Base-by-base conservation (phyloP, 345 rosid genomes). In the Durio zibethinus region DNA sequence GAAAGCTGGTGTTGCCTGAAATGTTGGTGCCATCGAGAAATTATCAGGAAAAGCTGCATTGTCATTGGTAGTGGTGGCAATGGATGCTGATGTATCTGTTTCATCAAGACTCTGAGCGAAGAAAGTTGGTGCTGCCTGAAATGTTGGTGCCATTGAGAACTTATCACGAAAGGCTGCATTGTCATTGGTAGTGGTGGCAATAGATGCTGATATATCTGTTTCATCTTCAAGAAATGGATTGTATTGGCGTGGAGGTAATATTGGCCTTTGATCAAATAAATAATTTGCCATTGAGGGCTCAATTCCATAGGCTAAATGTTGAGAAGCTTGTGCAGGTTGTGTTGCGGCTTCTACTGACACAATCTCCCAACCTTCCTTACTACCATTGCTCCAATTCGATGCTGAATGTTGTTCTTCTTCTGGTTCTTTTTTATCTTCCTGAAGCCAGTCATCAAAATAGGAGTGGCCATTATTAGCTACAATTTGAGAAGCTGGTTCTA, bases 301-400 rank as follows among this genome's bases (percentile, higher is more conserved):
- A 52, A 3, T 16, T 4, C 8, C 21, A 2, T 52, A 5, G 43
- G 54, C 69, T 5, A 70, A 18, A 74, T 72, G 59, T 25, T 77
- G 40, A 11, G 63, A 47, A 48, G 72, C 81, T 8, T 84, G 80
- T 14, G 53, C 74, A 0, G 86, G 75, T 31, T 76, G 80, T 42
- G 27, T 67, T n/a, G 86, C 80, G 8, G 80, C 73, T 81, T 81
- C 90, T 59, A 75, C 86, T 38, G 53, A 88, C 38, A 72, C 92
- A 67, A 83, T 82, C 80, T 88, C 91, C 98, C 97, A 90, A 67
- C 81, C 50, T 40, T 52, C 80, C 68, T 67, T 72, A 50, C 78
- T 84, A 47, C 76, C 79, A 36, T 36, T 72, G 54, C 54, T 7
- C 25, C 10, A 53, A 50, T 50, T 1, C 6, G 4, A 16, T n/a